These are phyloP conservation scores for Pyrenopolyporus hunteri DNA, from an alignment of 495 filamentous ascomycete species.

Conservation along the genomic window DNA sequence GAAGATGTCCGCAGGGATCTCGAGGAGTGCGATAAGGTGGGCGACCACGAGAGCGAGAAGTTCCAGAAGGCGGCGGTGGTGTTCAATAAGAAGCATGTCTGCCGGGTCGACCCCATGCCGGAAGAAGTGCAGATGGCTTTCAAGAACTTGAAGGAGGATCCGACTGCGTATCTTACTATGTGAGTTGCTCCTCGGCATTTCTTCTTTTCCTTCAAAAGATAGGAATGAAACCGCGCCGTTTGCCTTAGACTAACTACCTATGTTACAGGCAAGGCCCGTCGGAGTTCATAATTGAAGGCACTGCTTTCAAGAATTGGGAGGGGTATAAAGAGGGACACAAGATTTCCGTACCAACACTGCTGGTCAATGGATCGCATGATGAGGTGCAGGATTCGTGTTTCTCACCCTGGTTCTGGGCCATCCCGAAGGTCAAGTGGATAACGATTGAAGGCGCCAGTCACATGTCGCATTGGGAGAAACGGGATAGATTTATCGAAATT, in stretches of 20 bases:
- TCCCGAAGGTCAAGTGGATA: conserved; percentile 56
- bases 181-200: no score
- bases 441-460: conserved; percentile 52
- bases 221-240: no score
- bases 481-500: conserved; percentile 43
- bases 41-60: conserved; percentile 50
- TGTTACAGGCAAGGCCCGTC: conserved; percentile 33
- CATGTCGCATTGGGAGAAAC: conserved; percentile 53
- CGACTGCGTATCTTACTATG: conserved; percentile 55
- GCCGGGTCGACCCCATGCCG: conserved; percentile 48
- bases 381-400: conserved; percentile 53
- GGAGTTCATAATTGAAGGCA: conserved; percentile 26
- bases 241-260: no score
- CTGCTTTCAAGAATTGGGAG: no score
- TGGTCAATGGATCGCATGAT: conserved; percentile 60
- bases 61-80: conserved; percentile 49
- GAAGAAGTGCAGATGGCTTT: conserved; percentile 40
- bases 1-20: conserved; percentile 41
- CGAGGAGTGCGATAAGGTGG: conserved; percentile 45
- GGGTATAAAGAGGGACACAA: no score
- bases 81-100: conserved; percentile 49
- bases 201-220: no score
- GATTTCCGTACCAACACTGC: conserved; percentile 50
- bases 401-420: conserved; percentile 52
- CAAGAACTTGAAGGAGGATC: conserved; percentile 46